A percentile compares a stretch with the other conserved stretches of the same genome.
phyloP scores from a whole-genome alignment of 2,329 filamentous ascomycete species.

The Alternaria longipes region DNA sequence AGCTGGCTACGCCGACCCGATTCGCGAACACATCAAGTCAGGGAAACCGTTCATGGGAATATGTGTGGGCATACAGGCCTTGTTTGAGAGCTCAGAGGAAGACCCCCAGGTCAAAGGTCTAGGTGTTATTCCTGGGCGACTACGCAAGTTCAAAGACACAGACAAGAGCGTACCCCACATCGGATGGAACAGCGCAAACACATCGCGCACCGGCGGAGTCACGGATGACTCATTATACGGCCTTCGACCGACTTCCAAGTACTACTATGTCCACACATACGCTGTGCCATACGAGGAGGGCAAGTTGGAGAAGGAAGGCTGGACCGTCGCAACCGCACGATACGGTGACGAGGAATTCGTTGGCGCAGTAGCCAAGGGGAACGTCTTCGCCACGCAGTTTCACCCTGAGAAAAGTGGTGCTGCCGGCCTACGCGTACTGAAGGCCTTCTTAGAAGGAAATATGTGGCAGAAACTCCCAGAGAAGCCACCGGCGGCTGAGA shows the following conservation, averaged over 20 bases:
- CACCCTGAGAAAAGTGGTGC: conserved; percentile 97
- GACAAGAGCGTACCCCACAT: conserved; percentile 97
- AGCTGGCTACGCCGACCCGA: conserved; percentile 84
- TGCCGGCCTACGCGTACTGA: conserved; percentile 83
- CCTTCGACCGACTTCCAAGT: conserved; percentile 82
- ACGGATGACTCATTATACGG: conserved; percentile 74
- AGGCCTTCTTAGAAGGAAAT: conserved; percentile 83
- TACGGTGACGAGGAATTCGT: conserved; percentile 93
- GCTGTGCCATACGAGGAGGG: conserved; percentile 79
- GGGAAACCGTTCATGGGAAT: conserved; percentile 99
- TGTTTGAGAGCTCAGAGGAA: conserved; percentile 88
- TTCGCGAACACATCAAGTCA: conserved; percentile 81
- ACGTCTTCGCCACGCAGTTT: conserved; percentile 92
- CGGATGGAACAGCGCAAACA: conserved; percentile 93
- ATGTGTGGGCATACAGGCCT: conserved; percentile 90
- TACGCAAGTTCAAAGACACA: conserved; percentile 79
- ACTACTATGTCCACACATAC: conserved; percentile 99
- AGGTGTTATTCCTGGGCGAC: conserved; percentile 73
- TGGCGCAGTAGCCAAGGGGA: conserved; percentile 84
- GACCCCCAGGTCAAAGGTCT: conserved; percentile 76
- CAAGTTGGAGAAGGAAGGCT: conserved; percentile 80
- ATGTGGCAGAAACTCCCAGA: conserved; percentile 64
- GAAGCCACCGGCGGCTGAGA: conserved; percentile 37
- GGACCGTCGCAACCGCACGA: conserved; percentile 88
- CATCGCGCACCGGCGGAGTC: conserved; percentile 55